Percentiles rank a stretch among this genome's conserved stretches.
Evolutionary conservation across 2,329 filamentous ascomycete species (phyloP).

Genomic region (Graphilbum fragrans): DNA sequence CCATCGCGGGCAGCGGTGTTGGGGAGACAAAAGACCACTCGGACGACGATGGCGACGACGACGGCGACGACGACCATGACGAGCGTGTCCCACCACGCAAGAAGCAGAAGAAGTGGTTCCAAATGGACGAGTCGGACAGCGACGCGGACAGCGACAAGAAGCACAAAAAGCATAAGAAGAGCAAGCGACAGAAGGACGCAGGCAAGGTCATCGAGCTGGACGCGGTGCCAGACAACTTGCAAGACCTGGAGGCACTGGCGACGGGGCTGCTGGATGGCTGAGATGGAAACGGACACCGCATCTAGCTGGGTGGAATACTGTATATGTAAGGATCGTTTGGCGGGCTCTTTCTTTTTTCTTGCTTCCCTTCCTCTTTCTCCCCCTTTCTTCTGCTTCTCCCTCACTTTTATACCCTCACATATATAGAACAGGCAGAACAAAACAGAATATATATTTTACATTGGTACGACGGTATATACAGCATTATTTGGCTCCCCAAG

Average conservation of each 20-base stretch:
- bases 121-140: conserved; percentile 32
- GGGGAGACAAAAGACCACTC: conserved; percentile 11
- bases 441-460: too few relatives aligned
- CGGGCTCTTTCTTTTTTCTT: too few relatives aligned
- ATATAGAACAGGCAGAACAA: too few relatives aligned
- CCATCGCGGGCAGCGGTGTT: conserved; percentile 27
- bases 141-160: conserved; percentile 24
- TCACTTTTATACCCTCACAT: too few relatives aligned
- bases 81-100: conserved; percentile 37
- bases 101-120: conserved; percentile 70
- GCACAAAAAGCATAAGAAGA: conserved; percentile 17
- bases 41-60: conserved; percentile 18
- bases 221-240: conserved; percentile 64
- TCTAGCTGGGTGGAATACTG: neutral
- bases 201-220: conserved; percentile 43
- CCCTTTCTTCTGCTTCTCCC: too few relatives aligned
- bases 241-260: conserved; percentile 68
- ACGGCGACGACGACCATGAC: conserved; percentile 20
- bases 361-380: too few relatives aligned
- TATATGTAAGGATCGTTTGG: too few relatives aligned
- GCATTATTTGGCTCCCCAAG: too few relatives aligned
- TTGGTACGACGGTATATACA: too few relatives aligned
- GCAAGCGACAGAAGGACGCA: conserved; percentile 28
- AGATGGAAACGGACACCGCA: neutral
- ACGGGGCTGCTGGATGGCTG: conserved; percentile 52